Percentiles rank a stretch among this genome's conserved stretches.
Evolutionary conservation across 2,329 filamentous ascomycete genomes (phyloP).

Genomic region (Chaetomiaceae sp.): DNA sequence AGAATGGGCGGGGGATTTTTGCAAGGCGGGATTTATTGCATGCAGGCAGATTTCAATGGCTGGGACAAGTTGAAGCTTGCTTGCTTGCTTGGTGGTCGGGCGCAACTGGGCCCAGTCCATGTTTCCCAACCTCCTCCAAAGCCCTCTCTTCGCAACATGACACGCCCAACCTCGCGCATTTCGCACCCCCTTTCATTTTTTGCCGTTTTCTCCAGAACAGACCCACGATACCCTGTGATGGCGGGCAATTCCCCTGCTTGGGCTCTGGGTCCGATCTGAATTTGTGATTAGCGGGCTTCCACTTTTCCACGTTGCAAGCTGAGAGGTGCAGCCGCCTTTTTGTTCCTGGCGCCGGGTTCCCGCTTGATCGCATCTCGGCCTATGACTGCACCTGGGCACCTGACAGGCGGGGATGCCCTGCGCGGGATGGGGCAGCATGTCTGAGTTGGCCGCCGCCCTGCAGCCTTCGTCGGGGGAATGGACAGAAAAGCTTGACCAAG

Average conservation of each 20-base stretch:
- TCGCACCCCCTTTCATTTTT: constrained; percentile 6
- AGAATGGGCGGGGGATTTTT: constrained; percentile 13
- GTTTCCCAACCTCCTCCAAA: constrained; percentile 27
- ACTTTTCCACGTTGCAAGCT: background rate
- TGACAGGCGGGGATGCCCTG: too few species aligned
- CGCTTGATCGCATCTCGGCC: background rate
- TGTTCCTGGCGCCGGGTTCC: constrained; percentile 5
- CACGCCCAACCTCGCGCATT: constrained; percentile 26
- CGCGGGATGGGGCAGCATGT: background rate
- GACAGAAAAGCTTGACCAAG: too few species aligned
- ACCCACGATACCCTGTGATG: constrained; percentile 8
- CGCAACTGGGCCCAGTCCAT: constrained; percentile 18
- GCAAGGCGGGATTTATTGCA: constrained; percentile 21
- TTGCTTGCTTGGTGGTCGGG: constrained; percentile 21
- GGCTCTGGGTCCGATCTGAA: background rate
- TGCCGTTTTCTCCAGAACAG: constrained; percentile 1
- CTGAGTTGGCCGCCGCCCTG: too few species aligned
- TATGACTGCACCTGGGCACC: too few species aligned
- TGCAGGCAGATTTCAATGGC: constrained; percentile 22
- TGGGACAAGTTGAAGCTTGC: constrained; percentile 15
- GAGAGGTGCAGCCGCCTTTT: background rate
- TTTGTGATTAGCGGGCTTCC: background rate
- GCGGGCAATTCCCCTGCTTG: background rate
- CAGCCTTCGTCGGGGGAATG: too few species aligned
- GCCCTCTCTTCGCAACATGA: background rate